phyloP scores from a whole-genome alignment of 345 rosid genomes.

The Cardamine chenopodiifolia region DNA sequence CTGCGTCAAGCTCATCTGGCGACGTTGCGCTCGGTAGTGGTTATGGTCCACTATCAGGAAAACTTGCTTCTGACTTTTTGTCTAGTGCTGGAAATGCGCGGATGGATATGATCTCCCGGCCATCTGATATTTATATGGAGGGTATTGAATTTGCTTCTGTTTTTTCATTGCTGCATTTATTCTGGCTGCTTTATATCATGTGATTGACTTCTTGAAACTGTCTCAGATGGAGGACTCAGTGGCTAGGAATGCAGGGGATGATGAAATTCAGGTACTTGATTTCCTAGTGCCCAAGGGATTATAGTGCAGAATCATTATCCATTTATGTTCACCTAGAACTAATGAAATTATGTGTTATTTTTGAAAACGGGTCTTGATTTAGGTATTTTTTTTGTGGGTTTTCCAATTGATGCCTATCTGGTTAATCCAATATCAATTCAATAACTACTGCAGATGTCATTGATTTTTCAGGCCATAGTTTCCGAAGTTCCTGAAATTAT shows the following conservation, averaged over 20 bases:
- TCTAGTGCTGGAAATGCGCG: constrained; percentile 55
- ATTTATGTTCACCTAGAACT: background rate
- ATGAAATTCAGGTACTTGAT: constrained; percentile 79
- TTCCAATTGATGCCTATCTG: no score
- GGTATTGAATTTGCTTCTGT: constrained; percentile 50
- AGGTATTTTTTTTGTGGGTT: no score
- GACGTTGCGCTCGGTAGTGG: constrained; percentile 53
- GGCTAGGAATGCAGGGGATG: constrained; percentile 67
- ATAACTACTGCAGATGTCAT: constrained; percentile 14
- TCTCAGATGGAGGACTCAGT: constrained; percentile 84
- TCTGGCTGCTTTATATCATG: constrained; percentile 6
- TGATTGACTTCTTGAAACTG: constrained; percentile 34
- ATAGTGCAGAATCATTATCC: background rate
- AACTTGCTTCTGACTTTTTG: constrained; percentile 53
- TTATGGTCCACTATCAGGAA: constrained; percentile 60
- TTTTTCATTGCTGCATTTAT: background rate
- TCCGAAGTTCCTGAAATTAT: constrained; percentile 95
- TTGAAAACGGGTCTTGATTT: no score
- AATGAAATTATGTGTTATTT: constrained; percentile 1
- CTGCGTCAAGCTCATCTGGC: constrained; percentile 58
- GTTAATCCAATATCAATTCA: constrained; percentile 9
- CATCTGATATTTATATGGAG: constrained; percentile 64
- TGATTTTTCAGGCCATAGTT: constrained; percentile 63
- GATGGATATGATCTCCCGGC: constrained; percentile 57
- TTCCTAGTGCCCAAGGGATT: constrained; percentile 13